A percentile compares a stretch with the other conserved stretches of the same genome.
These are phyloP conservation scores for Rhipidocladum racemiflorum DNA, from an alignment of 176 grass and related monocot species.

Conservation along the genomic window DNA sequence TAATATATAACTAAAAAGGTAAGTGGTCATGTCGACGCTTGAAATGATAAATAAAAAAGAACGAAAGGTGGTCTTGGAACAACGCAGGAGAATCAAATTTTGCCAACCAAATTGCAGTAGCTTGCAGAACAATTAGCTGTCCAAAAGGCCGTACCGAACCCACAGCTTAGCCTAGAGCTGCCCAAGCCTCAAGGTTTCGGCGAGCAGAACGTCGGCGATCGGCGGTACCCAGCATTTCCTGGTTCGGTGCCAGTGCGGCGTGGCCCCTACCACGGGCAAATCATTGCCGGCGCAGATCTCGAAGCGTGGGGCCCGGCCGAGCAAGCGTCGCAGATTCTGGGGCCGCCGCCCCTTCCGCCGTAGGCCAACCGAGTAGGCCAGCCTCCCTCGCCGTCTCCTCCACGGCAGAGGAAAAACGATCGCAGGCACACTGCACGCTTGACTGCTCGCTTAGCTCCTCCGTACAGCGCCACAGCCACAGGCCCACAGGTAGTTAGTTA, in stretches of 20 bases:
- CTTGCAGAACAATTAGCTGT: neutral
- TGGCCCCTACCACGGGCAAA: constrained; percentile 16
- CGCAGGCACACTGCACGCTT: neutral
- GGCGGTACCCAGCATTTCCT: neutral
- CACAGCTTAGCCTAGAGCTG: neutral
- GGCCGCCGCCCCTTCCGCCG: constrained; percentile 1
- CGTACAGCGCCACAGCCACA: neutral
- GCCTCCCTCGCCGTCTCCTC: neutral
- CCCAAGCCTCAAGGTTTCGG: neutral
- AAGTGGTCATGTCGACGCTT: too few species aligned
- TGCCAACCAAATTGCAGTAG: neutral
- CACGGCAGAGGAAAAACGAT: too few species aligned
- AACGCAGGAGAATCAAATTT: neutral
- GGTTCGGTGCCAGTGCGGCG: neutral
- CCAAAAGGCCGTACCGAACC: neutral
- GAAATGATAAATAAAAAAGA: too few species aligned
- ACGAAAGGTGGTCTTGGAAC: neutral
- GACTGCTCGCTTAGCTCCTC: neutral
- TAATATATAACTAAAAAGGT: too few species aligned
- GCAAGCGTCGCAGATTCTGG: constrained; percentile 13
- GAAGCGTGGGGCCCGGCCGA: neutral
- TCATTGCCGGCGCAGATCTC: constrained; percentile 37
- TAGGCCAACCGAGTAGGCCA: neutral
- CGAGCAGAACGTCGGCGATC: neutral
- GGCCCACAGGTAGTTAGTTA: neutral